phyloP scores from a whole-genome alignment of 495 filamentous ascomycete genomes.

The Xylaria bambusicola region DNA sequence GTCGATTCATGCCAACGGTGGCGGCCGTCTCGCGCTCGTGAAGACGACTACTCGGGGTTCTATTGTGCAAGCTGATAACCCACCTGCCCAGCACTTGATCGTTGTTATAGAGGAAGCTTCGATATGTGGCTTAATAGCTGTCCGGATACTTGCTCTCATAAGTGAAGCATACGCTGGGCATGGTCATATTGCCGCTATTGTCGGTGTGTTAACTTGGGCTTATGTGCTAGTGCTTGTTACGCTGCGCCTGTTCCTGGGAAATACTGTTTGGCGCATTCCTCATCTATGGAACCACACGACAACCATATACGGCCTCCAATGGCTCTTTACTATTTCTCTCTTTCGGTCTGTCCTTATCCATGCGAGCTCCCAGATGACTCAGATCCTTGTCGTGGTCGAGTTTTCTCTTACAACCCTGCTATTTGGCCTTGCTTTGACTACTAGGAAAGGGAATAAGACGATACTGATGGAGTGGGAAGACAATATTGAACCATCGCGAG shows the following conservation, averaged over 20 bases:
- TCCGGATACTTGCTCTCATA: slow-evolving; percentile 64
- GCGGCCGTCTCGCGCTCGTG: slow-evolving; percentile 58
- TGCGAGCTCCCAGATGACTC: slow-evolving; percentile 61
- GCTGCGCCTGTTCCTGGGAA: slow-evolving; percentile 71
- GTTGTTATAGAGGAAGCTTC: slow-evolving; percentile 74
- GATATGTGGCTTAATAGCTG: slow-evolving; percentile 66
- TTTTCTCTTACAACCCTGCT: slow-evolving; percentile 76
- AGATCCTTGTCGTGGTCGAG: slow-evolving; percentile 64
- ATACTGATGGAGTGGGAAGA: slow-evolving; percentile 86
- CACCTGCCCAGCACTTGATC: slow-evolving; percentile 68
- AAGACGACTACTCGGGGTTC: slow-evolving; percentile 63
- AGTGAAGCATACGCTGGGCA: slow-evolving; percentile 34
- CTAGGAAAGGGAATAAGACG: slow-evolving; percentile 88
- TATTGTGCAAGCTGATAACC: slow-evolving; percentile 74
- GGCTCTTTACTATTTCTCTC: slow-evolving; percentile 71
- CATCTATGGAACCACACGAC: slow-evolving; percentile 93
- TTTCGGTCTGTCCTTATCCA: slow-evolving; percentile 88
- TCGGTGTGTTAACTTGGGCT: slow-evolving; percentile 69
- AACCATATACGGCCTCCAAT: slow-evolving; percentile 78
- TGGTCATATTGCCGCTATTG: slow-evolving; percentile 58
- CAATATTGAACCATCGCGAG: slow-evolving; percentile 77
- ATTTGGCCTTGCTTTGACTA: slow-evolving; percentile 71
- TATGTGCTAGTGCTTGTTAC: slow-evolving; percentile 79
- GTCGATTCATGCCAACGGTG: slow-evolving; percentile 36
- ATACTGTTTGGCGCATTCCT: slow-evolving; percentile 65